Percentiles rank a stretch among this genome's conserved stretches.
Evolutionary conservation across 352 stramenopile genomes (phyloP).

Genomic region (Globisporangium carolinianum): DNA sequence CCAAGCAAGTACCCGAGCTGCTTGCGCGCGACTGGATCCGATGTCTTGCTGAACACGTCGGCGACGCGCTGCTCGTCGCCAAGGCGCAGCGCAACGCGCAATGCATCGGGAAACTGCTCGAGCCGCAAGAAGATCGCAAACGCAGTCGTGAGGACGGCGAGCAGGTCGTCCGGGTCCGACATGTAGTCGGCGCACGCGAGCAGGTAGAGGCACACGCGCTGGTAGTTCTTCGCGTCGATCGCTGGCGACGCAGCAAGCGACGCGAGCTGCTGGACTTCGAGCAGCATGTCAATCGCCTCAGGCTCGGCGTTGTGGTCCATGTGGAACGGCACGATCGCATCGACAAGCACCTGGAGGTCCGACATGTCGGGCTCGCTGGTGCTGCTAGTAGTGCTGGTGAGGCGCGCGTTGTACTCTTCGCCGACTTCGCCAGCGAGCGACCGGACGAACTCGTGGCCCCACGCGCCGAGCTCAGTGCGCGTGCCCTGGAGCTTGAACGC

Average conservation of each 20-base stretch:
- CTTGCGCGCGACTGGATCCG: conserved; percentile 55
- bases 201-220: conserved; percentile 98
- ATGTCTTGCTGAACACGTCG: conserved; percentile 75
- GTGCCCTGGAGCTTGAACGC: conserved; percentile 90
- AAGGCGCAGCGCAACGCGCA: conserved; percentile 95
- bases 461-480: conserved; percentile 89
- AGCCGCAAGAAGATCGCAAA: conserved; percentile 95
- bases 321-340: conserved; percentile 99
- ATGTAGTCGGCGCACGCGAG: conserved; percentile 98
- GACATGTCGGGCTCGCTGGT: conserved; percentile 55
- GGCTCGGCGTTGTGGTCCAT: conserved; percentile 99
- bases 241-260: conserved; percentile 90
- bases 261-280: conserved; percentile 96
- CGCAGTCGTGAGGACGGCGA: conserved; percentile 87
- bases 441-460: conserved; percentile 99
- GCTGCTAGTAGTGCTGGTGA: conserved; percentile 7
- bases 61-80: conserved; percentile 70
- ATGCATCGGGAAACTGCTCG: conserved; percentile 92
- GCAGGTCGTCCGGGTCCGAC: conserved; percentile 96
- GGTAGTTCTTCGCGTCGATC: conserved; percentile 98
- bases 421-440: conserved; percentile 97
- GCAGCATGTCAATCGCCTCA: conserved; percentile 98
- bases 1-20: conserved; percentile 97
- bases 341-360: conserved; percentile 94
- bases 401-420: conserved; percentile 82